Conservation (phyloP, 2,329 filamentous ascomycete genomes). For the Beauveria caledonica region DNA sequence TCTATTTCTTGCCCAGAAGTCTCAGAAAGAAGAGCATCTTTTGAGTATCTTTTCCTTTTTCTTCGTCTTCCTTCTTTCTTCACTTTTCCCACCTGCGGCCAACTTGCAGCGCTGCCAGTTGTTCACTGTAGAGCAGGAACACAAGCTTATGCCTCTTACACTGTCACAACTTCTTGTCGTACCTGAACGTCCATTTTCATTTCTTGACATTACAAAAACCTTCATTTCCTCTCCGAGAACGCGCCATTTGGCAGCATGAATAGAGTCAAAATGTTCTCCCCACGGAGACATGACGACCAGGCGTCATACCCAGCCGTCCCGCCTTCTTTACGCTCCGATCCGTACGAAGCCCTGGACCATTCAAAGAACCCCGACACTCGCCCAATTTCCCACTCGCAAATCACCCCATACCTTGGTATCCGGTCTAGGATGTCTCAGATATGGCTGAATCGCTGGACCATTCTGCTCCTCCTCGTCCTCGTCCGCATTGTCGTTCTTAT, state of each 20-base stretch:
- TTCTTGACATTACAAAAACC: background rate
- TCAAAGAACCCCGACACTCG: slow-evolving; percentile 24
- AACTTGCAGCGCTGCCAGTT: background rate
- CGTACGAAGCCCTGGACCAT: slow-evolving; percentile 28
- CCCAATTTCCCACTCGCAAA: slow-evolving; percentile 55
- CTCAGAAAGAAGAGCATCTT: background rate
- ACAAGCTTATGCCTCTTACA: slow-evolving; percentile 6
- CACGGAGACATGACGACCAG: slow-evolving; percentile 24
- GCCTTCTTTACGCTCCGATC: slow-evolving; percentile 28
- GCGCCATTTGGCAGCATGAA: slow-evolving; percentile 18
- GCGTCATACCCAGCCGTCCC: slow-evolving; percentile 30
- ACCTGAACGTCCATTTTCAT: background rate
- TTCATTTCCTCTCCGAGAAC: background rate
- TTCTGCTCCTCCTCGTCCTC: slow-evolving; percentile 79
- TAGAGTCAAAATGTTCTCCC: slow-evolving; percentile 30
- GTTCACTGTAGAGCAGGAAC: slow-evolving; percentile 12
- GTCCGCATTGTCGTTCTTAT: slow-evolving; percentile 72
- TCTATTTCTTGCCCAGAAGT: background rate
- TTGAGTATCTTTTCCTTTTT: background rate
- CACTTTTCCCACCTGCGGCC: background rate
- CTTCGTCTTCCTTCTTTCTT: background rate
- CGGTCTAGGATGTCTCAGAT: slow-evolving; percentile 85
- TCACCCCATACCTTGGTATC: slow-evolving; percentile 88
- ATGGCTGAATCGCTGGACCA: slow-evolving; percentile 97
- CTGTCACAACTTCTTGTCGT: background rate